These are phyloP conservation scores for Plenodomus biglobosus DNA, from an alignment of 2,329 filamentous ascomycete genomes.

Conservation along the genomic window DNA sequence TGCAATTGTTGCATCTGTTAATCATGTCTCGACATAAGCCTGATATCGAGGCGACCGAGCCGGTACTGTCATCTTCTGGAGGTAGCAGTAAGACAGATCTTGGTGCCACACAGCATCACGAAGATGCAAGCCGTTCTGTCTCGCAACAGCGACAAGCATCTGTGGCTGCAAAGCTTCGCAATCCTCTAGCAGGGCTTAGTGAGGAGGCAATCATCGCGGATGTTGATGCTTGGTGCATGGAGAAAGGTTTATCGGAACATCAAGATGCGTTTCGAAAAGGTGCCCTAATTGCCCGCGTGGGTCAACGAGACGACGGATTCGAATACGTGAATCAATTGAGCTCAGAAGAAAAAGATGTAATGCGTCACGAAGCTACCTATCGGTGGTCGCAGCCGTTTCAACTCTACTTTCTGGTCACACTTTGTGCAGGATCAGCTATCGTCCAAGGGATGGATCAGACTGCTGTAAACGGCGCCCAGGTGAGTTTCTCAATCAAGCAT, in stretches of 20 bases:
- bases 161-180: slow-evolving; percentile 48
- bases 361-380: slow-evolving; percentile 64
- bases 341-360: slow-evolving; percentile 58
- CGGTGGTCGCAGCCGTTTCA: slow-evolving; percentile 69
- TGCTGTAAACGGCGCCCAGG: slow-evolving; percentile 38
- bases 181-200: slow-evolving; percentile 58
- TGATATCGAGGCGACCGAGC: slow-evolving; percentile 33
- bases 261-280: slow-evolving; percentile 55
- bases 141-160: slow-evolving; percentile 21
- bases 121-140: slow-evolving; percentile 14
- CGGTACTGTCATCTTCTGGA: slow-evolving; percentile 17
- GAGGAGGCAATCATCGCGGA: slow-evolving; percentile 55
- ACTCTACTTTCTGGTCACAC: slow-evolving; percentile 66
- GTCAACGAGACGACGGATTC: slow-evolving; percentile 52
- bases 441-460: slow-evolving; percentile 60
- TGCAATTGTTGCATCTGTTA: slow-evolving; percentile 1
- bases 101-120: slow-evolving; percentile 20
- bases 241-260: slow-evolving; percentile 53
- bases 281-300: slow-evolving; percentile 50
- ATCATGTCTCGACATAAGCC: slow-evolving; percentile 27
- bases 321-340: slow-evolving; percentile 52
- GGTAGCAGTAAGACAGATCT: slow-evolving; percentile 29
- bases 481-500: slow-evolving; percentile 4
- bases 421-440: slow-evolving; percentile 68
- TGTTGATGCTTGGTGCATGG: slow-evolving; percentile 57